These are phyloP conservation scores for Asterophora lycoperdoides DNA, from an alignment of 768 basidiomycete genomes.

Conservation along the genomic window DNA sequence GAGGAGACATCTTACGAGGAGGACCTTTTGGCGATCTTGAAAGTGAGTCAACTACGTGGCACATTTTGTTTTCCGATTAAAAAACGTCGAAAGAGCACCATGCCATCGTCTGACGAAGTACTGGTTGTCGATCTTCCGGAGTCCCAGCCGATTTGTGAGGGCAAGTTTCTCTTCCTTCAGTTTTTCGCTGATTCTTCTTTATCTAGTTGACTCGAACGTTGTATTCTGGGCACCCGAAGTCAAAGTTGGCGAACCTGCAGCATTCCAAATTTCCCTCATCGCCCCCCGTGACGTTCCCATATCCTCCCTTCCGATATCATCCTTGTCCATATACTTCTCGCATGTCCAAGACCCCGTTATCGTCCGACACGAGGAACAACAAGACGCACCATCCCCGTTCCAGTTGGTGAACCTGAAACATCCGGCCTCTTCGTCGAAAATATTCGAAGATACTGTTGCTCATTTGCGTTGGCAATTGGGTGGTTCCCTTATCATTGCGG, in stretches of 20 bases:
- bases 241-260: conserved; percentile 52
- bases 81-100: conserved; percentile 51
- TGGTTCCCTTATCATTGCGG: conserved; percentile 52
- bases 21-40: conserved; percentile 68
- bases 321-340: conserved; percentile 58
- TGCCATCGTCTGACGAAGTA: conserved; percentile 56
- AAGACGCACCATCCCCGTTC: conserved; percentile 23
- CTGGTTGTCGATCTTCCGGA: conserved; percentile 63
- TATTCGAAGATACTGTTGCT: conserved; percentile 27
- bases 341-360: conserved; percentile 41
- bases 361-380: conserved; percentile 39
- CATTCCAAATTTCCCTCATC: conserved; percentile 71
- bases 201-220: conserved; percentile 56
- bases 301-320: conserved; percentile 55
- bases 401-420: conserved; percentile 46
- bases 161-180: neutral
- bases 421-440: conserved; percentile 21
- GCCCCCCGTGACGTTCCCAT: conserved; percentile 48
- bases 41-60: conserved; percentile 37
- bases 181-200: conserved; percentile 8
- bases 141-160: conserved; percentile 59
- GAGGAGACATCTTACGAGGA: conserved; percentile 54
- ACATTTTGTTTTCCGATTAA: neutral
- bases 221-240: conserved; percentile 71
- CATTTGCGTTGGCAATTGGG: conserved; percentile 58